phyloP scores from a whole-genome alignment of 371 early-diverging fungal genomes.

The Rhizomucor pusillus region DNA sequence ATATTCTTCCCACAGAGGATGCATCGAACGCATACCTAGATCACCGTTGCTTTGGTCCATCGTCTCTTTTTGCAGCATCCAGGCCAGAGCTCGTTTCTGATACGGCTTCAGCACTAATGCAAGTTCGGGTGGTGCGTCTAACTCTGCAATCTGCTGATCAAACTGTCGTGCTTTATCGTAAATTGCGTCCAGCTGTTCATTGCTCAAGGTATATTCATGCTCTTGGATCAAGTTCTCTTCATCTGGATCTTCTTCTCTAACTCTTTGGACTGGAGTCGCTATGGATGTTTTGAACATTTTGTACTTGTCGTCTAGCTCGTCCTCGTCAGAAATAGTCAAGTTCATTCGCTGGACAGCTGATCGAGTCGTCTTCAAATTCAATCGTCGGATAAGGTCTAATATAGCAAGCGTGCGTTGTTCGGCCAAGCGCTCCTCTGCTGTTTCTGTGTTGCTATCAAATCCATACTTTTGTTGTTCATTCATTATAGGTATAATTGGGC shows the following conservation, averaged over 20 bases:
- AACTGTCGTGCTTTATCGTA: slow-evolving; percentile 62
- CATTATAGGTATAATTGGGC: neutral
- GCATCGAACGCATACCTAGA: slow-evolving; percentile 43
- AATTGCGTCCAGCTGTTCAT: slow-evolving; percentile 56
- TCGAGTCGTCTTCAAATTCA: slow-evolving; percentile 37
- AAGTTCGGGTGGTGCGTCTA: slow-evolving; percentile 53
- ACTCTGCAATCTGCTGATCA: slow-evolving; percentile 48
- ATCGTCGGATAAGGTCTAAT: slow-evolving; percentile 33
- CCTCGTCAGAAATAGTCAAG: slow-evolving; percentile 16
- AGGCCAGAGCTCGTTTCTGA: slow-evolving; percentile 60
- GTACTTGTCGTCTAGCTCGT: slow-evolving; percentile 15
- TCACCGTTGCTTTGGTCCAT: slow-evolving; percentile 24
- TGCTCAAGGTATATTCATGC: slow-evolving; percentile 52
- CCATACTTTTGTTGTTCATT: slow-evolving; percentile 4
- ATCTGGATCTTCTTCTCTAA: neutral
- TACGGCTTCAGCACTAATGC: slow-evolving; percentile 57
- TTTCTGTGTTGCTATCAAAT: slow-evolving; percentile 25
- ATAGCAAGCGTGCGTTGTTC: slow-evolving; percentile 44
- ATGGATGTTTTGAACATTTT: slow-evolving; percentile 22
- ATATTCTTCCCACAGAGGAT: slow-evolving; percentile 68
- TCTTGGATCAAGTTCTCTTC: slow-evolving; percentile 15
- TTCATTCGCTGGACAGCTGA: slow-evolving; percentile 33
- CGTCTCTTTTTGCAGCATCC: slow-evolving; percentile 63
- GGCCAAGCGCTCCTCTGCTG: slow-evolving; percentile 21
- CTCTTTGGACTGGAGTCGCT: slow-evolving; percentile 6